A percentile compares a stretch with the other conserved stretches of the same genome.
Conservation (phyloP, 164 flowering plant genomes). For the Magnolia sinica region DNA sequence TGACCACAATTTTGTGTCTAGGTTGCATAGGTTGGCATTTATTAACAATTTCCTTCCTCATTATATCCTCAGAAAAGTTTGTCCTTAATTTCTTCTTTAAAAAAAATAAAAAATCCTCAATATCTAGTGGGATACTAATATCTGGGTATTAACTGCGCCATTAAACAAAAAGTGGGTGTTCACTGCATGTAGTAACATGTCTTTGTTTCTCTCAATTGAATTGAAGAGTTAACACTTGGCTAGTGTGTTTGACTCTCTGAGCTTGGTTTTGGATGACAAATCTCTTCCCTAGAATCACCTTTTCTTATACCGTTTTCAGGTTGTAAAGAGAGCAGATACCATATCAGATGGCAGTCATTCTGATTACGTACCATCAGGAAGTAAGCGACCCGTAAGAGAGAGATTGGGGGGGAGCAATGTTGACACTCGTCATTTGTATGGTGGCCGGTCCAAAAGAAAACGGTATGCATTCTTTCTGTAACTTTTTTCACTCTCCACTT, state of each 20-base stretch:
- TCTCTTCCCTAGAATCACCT: neutral
- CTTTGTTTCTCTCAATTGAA: too few species aligned
- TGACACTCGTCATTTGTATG: conserved; percentile 26
- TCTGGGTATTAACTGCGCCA: too few species aligned
- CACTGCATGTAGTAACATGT: too few species aligned
- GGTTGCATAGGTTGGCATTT: too few species aligned
- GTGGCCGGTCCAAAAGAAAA: conserved; percentile 31
- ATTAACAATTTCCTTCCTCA: too few species aligned
- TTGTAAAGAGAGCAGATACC: conserved; percentile 53
- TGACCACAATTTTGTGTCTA: too few species aligned
- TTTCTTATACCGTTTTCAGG: conserved; percentile 28
- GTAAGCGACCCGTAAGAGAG: conserved; percentile 63
- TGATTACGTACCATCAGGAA: conserved; percentile 38
- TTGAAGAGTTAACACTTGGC: neutral
- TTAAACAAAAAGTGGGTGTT: too few species aligned
- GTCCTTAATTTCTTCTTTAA: too few species aligned
- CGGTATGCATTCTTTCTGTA: conserved; percentile 29
- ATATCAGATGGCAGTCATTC: conserved; percentile 30
- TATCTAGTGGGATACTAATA: too few species aligned
- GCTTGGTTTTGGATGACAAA: neutral
- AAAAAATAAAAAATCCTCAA: too few species aligned
- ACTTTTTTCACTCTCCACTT: neutral
- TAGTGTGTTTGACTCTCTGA: neutral
- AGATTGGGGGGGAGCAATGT: conserved; percentile 58
- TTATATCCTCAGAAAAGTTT: too few species aligned